phyloP scores from a whole-genome alignment of 225 moss, liverwort and hornwort species.

The Marchantia polymorpha region DNA sequence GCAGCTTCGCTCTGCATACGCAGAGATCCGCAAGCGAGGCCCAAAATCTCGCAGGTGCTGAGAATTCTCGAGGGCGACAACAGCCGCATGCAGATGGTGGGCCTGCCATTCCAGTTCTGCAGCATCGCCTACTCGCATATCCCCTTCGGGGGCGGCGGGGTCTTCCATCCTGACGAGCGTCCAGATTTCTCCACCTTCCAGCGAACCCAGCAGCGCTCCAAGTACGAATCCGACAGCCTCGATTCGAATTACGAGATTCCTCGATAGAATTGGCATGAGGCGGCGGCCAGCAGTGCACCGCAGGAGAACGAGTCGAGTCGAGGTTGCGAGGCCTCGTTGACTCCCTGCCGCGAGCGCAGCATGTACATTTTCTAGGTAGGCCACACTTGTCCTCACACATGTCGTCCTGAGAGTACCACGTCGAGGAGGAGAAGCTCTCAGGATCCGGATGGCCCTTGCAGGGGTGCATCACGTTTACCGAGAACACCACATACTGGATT shows the following conservation, averaged over 20 bases:
- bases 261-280: not conserved
- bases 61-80: slow-evolving; percentile 25
- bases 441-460: slow-evolving; percentile 7
- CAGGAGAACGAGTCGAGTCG: too few relatives aligned
- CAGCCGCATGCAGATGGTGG: slow-evolving; percentile 20
- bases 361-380: slow-evolving; percentile 11
- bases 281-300: not conserved
- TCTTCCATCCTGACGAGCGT: slow-evolving; percentile 12
- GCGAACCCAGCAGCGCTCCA: not conserved
- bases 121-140: slow-evolving; percentile 21
- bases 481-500: slow-evolving; percentile 10
- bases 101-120: slow-evolving; percentile 27
- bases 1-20: slow-evolving; percentile 36
- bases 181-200: not conserved
- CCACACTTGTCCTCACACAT: not conserved
- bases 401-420: not conserved
- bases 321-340: not conserved
- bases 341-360: not conserved
- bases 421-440: not conserved
- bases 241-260: slow-evolving; percentile 15
- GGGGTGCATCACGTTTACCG: not conserved
- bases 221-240: not conserved
- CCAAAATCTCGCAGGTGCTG: slow-evolving; percentile 36
- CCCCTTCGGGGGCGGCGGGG: slow-evolving; percentile 26
- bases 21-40: slow-evolving; percentile 31